Evolutionary conservation across 1,139 yeast genomes (phyloP).

Genomic region (Schizosaccharomyces versatilis): DNA sequence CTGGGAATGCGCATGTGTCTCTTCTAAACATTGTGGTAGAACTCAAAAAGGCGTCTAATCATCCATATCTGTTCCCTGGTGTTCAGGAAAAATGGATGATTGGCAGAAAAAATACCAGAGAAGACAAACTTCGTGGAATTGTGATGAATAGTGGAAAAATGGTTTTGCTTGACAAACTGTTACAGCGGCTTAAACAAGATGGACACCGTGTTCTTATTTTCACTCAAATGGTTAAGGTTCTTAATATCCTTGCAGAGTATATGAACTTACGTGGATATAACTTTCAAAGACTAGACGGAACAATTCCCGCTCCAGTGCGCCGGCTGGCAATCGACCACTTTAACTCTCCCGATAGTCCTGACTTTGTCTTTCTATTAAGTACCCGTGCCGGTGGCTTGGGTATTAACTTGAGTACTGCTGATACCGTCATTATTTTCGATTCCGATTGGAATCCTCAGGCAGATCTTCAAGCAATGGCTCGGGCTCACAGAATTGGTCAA

Average conservation of each 20-base stretch:
- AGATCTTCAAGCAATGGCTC: conserved; percentile 96
- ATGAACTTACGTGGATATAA: conserved; percentile 65
- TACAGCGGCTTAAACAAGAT: conserved; percentile 65
- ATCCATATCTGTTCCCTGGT: conserved; percentile 81
- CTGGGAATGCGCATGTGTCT: conserved; percentile 34
- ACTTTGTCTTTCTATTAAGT: conserved; percentile 70
- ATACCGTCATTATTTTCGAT: conserved; percentile 89
- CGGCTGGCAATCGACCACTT: conserved; percentile 89
- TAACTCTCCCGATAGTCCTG: conserved; percentile 81
- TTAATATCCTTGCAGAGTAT: conserved; percentile 88
- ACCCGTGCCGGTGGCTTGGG: conserved; percentile 99
- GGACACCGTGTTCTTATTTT: conserved; percentile 91
- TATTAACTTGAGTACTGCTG: conserved; percentile 95
- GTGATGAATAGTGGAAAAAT: conserved; percentile 96
- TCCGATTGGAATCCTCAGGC: conserved; percentile 99
- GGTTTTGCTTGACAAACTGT: conserved; percentile 78
- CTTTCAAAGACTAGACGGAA: conserved; percentile 89
- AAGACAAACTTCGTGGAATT: conserved; percentile 64
- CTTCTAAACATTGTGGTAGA: conserved; percentile 83
- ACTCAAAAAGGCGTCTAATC: conserved; percentile 87
- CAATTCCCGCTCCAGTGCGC: conserved; percentile 82
- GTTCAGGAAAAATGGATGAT: conserved; percentile 69
- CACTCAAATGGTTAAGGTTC: conserved; percentile 85
- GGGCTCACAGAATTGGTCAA: conserved; percentile 98
- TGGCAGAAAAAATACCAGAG: conserved; percentile 33